These are phyloP conservation scores for Candida railenensis DNA, from an alignment of 805 yeast species.

Conservation along the genomic window DNA sequence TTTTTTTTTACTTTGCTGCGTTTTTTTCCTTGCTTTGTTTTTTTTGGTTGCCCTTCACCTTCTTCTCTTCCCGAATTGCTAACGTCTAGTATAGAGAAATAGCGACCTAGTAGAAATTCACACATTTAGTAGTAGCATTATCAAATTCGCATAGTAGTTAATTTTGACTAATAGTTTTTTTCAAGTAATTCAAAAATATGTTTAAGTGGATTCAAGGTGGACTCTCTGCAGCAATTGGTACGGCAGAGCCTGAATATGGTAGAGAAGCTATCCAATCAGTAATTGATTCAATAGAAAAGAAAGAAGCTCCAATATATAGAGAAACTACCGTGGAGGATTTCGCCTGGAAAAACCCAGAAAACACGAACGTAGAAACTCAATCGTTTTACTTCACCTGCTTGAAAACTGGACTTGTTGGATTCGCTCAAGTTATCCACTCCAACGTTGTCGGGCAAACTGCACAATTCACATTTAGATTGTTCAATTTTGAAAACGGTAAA, in stretches of 20 bases:
- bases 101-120: no score
- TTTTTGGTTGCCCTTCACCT: no score
- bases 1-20: no score
- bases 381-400: conserved; percentile 80
- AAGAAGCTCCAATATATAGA: conserved; percentile 47
- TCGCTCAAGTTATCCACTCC: conserved; percentile 93
- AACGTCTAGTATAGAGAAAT: no score
- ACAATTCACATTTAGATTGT: conserved; percentile 88
- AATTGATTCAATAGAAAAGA: conserved; percentile 47
- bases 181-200: no score
- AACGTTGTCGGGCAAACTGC: conserved; percentile 89
- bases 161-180: no score
- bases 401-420: conserved; percentile 67
- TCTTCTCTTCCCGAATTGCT: no score
- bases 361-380: conserved; percentile 93
- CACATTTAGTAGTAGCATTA: no score
- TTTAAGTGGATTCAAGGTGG: conserved; percentile 83
- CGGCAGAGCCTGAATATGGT: conserved; percentile 97
- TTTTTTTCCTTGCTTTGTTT: no score
- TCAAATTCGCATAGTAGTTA: no score
- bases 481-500: conserved; percentile 43
- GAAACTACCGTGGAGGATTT: conserved; percentile 67
- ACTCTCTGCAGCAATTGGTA: conserved; percentile 91
- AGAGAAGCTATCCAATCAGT: conserved; percentile 88
- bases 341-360: conserved; percentile 68